phyloP scores from a whole-genome alignment of 306 rosid genomes.

The Cucurbita maxima region DNA sequence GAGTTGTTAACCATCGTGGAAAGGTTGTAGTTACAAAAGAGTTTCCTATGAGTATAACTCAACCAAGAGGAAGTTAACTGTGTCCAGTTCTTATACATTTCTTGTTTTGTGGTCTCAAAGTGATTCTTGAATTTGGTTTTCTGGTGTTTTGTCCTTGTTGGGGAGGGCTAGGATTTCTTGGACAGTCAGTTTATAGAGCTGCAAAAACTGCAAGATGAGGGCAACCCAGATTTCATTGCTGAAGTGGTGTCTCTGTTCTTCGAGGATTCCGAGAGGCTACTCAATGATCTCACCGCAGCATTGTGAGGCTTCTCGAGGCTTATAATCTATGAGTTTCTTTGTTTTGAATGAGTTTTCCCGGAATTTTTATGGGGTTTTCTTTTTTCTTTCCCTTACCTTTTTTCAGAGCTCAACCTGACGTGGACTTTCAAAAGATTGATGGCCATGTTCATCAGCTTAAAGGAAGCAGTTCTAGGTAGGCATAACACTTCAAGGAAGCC shows the following conservation, averaged over 20 bases:
- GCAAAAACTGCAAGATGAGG: conserved; percentile 91
- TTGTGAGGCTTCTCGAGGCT: conserved; percentile 31
- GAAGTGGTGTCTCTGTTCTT: conserved; percentile 93
- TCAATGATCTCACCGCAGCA: conserved; percentile 69
- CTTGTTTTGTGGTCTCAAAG: background rate
- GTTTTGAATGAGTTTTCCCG: background rate
- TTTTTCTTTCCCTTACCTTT: background rate
- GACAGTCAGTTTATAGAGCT: conserved; percentile 88
- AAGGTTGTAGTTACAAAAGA: background rate
- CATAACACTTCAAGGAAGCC: background rate
- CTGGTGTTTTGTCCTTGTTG: conserved; percentile 10
- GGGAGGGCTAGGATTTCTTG: conserved; percentile 43
- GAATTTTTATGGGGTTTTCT: background rate
- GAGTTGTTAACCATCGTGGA: background rate
- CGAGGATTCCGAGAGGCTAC: conserved; percentile 94
- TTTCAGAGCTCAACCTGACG: conserved; percentile 47
- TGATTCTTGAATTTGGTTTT: background rate
- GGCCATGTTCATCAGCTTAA: conserved; percentile 93
- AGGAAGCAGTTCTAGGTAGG: conserved; percentile 98
- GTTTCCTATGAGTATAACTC: too few relatives aligned
- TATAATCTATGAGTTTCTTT: background rate
- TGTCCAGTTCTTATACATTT: too few relatives aligned
- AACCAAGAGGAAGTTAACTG: too few relatives aligned
- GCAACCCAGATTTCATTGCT: conserved; percentile 83
- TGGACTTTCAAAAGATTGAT: conserved; percentile 78